Base-by-base conservation (phyloP, 1,284 basidiomycete species). In the Xerocomus alliaceus region DNA sequence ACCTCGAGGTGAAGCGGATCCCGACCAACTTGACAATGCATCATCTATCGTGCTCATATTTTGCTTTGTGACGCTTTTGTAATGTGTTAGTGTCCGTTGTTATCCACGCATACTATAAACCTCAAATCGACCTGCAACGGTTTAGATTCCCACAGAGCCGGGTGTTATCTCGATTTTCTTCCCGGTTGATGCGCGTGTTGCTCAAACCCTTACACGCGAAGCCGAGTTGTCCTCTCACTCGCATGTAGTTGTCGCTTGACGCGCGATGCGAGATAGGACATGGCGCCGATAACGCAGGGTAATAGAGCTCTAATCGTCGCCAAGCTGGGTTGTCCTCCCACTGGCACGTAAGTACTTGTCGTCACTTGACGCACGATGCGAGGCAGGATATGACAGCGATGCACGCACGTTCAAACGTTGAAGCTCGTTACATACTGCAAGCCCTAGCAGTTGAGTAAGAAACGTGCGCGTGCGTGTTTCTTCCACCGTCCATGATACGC, bases 331-430 rank as follows among this genome's bases (percentile, higher is more conserved):
- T 51, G 34, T 9, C 34, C 13, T 2, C 3, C 31, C 28, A 20
- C 28, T 31, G n/a, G 22, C 29, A 35, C 48, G 48, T 24, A 32
- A 4, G 15, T 18, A 35, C 26, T 28, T 37, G 22, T 45, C 44
- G 17, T 63, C 63, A 39, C 48, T 55, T 56, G 32, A 24, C 3
- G 32, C 42, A 7, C 34, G 54, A 59, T 29, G 17, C 42, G 44
- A 67, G 49, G 48, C 53, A 45, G 39, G 60, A 51, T 39, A 18
- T 12, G 34, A 32, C 18, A 13, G 42, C n/a, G 58, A 54, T 31
- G 28, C n/a, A 63, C 31, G 37, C 58, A 52, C 63, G 35, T 65
- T 51, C 47, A 24, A 28, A 52, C 63, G 35, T 65, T 51, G 42
- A 24, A 28, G 29, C 29, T 26, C 17, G 20, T 29, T 46, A 41